A percentile compares a stretch with the other conserved stretches of the same genome.
These are phyloP conservation scores for Backusella parvicylindrica DNA, from an alignment of 192 early-diverging fungal genomes.

Conservation along the genomic window DNA sequence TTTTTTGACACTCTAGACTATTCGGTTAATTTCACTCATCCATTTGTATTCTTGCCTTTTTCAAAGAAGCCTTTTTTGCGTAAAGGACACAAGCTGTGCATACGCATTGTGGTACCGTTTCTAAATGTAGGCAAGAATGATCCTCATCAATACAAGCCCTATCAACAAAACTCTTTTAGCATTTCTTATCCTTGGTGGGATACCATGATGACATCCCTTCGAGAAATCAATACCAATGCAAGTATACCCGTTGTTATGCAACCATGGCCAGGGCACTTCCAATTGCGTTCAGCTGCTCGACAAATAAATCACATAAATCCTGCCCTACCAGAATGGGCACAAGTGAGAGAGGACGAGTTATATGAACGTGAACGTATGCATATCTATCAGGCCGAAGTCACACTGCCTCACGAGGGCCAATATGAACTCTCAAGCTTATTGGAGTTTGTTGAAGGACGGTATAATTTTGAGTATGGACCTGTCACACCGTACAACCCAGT, in stretches of 20 bases:
- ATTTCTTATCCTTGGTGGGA: constrained; percentile 24
- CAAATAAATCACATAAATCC: not conserved
- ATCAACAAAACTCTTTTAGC: not conserved
- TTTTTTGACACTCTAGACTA: not conserved
- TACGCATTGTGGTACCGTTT: constrained; percentile 42
- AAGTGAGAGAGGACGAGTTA: not conserved
- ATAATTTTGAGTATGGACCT: constrained; percentile 46
- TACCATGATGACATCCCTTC: constrained; percentile 9
- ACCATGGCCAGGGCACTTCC: constrained; percentile 18
- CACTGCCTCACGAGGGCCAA: constrained; percentile 36
- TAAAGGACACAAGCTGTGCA: constrained; percentile 32
- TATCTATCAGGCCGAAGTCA: constrained; percentile 47
- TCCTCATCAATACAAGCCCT: constrained; percentile 7
- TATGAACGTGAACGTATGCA: constrained; percentile 33
- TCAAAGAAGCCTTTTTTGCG: not conserved
- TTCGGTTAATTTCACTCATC: not conserved
- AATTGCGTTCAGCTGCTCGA: not conserved
- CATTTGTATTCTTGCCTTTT: constrained; percentile 25
- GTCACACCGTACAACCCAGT: constrained; percentile 33
- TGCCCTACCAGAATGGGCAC: constrained; percentile 8
- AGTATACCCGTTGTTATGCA: constrained; percentile 13
- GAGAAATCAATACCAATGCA: constrained; percentile 7
- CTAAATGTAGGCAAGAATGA: not conserved
- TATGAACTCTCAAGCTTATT: constrained; percentile 32
- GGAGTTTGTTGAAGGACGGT: constrained; percentile 43